Evolutionary conservation across 2,329 filamentous ascomycete species (phyloP), one percentile per base, ranked within the genome.

Genomic region (Claviceps cyperi): DNA sequence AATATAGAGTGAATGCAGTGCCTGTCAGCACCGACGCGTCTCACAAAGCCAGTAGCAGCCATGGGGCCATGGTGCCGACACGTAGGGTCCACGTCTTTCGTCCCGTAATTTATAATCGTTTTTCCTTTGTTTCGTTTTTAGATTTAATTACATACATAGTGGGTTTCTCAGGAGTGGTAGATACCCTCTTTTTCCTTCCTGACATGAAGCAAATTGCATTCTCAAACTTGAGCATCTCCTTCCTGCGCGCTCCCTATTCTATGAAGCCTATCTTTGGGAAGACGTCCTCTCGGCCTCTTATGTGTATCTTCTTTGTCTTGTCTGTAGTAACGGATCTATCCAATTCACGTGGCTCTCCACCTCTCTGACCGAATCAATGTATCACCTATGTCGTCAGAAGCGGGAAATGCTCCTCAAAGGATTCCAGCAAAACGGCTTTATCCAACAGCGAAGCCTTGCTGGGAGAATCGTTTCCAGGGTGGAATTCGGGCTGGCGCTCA

Each of bases 371-470:
- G 9, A 32, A 11, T 32, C 28, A 11, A 32, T 11, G 4, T 11
- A 32, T 32, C 9, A 32, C 9, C 28, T 32, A 32, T 32, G 28
- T 11, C 28, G 28, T 32, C 28, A 11, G 4, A 48, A 35, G 53
- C 22, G 43, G 39, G 17, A 66, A 66, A 11, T 50, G 55, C 48
- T 62, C 57, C 11, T 65, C 60, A 49, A 75, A 73, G 32, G 62
- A 62, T 0, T 54, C 59, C 13, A 78, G 46, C 2, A 68, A 53
- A 17, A 78, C 69, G 19, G 66, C 62, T 52, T 67, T 65, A 45
- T 77, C 70, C 21, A 62, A 61, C 44, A 79, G 53, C 22, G 44
- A 54, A 2, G 65, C 61, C 58, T 66, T 69, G 3, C 45, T 47
- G 2, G 56, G 60, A 32, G 28, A 32, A 4, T 11, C 9, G 28